Base-by-base conservation (phyloP, 352 stramenopile genomes). In the Bremia lactucae region DNA sequence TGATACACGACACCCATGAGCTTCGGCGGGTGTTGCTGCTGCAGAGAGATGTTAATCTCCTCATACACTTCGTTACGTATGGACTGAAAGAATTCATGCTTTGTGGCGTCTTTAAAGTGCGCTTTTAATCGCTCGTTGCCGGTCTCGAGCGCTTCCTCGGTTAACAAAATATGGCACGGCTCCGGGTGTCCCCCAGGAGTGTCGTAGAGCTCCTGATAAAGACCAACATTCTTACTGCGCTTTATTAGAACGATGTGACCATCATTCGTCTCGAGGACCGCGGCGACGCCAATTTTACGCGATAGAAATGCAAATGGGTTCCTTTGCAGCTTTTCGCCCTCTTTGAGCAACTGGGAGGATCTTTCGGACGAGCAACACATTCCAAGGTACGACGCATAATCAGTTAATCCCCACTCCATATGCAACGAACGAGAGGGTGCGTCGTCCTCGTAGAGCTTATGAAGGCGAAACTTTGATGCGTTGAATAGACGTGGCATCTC, bases 171-270 rank as follows among this genome's bases (percentile, higher is more conserved):
- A 14, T 62, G 49, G 36, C 47, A 55, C 13, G 79, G 79, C 46
- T 92, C 79, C 0, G 79, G 79, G 42, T 92, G 79, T 13, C 79
- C 79, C 18, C 79, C 79, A 6, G 79, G 79, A 4, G 78, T 88
- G 54, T 92, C 79, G 23, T 68, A 67, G 47, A 89, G 46, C 21
- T 83, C 43, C 34, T 77, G 72, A 52, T 92, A 92, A 9, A 83
- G 53, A 34, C 75, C 77, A 44, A 89, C 76, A 21, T 44, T 49
- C 13, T 60, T 55, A 45, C 74, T 88, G 15, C 79, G 62, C 42
- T 76, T 60, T 42, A 92, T 74, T 36, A 92, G 62, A 31, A 66
- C 75, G 8, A 92, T 41, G 3, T 77, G 55, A 3, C 40, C 56
- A 50, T 92, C 76, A 0, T 25, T 31, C 1, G 76, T 89, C 63